Evolutionary conservation across 2,329 filamentous ascomycete genomes (phyloP).

Genomic region (Phaeosphaeriaceae sp.): DNA sequence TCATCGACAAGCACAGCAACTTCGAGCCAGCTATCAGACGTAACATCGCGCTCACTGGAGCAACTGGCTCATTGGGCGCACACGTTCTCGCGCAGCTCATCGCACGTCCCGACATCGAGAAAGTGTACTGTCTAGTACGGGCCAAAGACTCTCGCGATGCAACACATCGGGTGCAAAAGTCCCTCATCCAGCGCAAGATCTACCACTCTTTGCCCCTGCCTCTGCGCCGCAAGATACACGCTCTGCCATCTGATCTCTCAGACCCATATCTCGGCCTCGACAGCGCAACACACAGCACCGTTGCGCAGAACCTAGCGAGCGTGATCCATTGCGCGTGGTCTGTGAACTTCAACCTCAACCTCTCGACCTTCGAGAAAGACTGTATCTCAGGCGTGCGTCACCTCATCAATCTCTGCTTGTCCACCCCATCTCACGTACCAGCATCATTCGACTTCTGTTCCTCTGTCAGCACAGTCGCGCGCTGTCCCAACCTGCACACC

Average conservation of each 20-base stretch:
- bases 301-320: conserved; percentile 39
- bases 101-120: conserved; percentile 34
- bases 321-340: conserved; percentile 63
- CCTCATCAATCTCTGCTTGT: conserved; percentile 51
- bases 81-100: conserved; percentile 59
- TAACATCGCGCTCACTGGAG: conserved; percentile 62
- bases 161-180: conserved; percentile 44
- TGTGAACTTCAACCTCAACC: conserved; percentile 63
- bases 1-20: conserved; percentile 54
- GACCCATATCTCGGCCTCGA: conserved; percentile 50
- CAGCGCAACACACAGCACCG: conserved; percentile 14
- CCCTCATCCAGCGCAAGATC: conserved; percentile 47
- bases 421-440: conserved; percentile 39
- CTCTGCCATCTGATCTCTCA: conserved; percentile 51
- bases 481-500: conserved; percentile 37
- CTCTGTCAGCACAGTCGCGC: conserved; percentile 53
- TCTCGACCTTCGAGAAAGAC: conserved; percentile 59
- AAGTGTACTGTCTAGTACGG: conserved; percentile 62
- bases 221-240: conserved; percentile 38
- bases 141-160: conserved; percentile 48
- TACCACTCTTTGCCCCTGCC: conserved; percentile 34
- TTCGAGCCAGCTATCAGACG: conserved; percentile 34
- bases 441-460: conserved; percentile 56
- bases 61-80: conserved; percentile 70
- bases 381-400: conserved; percentile 55